Evolutionary conservation across 352 stramenopile genomes (phyloP), one percentile per base, ranked within the genome.

Genomic region (Chrysophaeum taylorii): DNA sequence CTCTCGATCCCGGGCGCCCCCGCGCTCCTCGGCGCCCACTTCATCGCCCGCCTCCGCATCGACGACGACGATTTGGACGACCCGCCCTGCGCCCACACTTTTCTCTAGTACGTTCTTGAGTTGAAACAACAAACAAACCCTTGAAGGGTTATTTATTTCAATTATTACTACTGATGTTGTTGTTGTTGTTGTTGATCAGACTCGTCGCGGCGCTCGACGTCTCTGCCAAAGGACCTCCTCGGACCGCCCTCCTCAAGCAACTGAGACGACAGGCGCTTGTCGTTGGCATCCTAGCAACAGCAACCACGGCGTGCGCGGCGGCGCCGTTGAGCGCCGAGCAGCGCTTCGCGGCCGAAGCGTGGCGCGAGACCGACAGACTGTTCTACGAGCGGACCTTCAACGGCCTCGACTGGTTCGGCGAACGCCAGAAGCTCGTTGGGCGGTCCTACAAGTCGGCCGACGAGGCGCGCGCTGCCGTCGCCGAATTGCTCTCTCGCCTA

Each of bases 1-100:
- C 78, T 98, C 27, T 87, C 94, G 62, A 84, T 96, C 25, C 87
- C 91, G 23, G 93, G 93, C 0, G 90, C 88, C 1, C 87, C 91
- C 25, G 77, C 84, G 4, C 73, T 97, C 29, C 74, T 91, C 21
- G 92, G 93, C 27, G 87, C 97, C 73, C 78, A 89, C 69, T 97
- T 91, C 71, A 63, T 91, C n/a, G 79, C 89, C 0, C 76, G 76
- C 0, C 83, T 96, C 35, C 82, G 90, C 36, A 96, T 96, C 68
- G 91, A 96, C 71, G 91, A 96, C 74, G 85, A 96, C 73, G 91
- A 96, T 73, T 92, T 87, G 52, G 60, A 42, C 41, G 74, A 31
- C 38, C 29, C 18, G 18, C 33, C 71, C 23, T 74, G 70, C 70
- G 57, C 27, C n/a, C n/a, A n/a, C n/a, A n/a, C n/a, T n/a, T n/a